These are phyloP conservation scores for Sporopachydermia lactativora DNA, from an alignment of 805 yeast genomes.

Conservation along the genomic window DNA sequence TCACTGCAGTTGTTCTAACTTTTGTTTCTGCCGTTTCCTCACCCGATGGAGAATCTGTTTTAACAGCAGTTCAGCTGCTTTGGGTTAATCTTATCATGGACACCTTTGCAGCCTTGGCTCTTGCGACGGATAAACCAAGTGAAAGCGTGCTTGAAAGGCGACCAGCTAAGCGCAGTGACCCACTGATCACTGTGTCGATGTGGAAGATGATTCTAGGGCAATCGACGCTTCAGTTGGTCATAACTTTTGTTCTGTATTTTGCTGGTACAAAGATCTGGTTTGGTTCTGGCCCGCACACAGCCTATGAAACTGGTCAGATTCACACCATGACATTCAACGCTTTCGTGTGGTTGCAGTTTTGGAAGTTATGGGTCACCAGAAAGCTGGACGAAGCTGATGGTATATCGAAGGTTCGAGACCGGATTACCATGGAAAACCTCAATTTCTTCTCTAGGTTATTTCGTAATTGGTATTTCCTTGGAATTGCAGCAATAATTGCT, in stretches of 20 bases:
- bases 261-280: conserved; percentile 54
- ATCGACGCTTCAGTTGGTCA: conserved; percentile 57
- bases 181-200: conserved; percentile 81
- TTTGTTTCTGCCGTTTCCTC: conserved; percentile 89
- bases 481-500: conserved; percentile 59
- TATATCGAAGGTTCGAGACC: conserved; percentile 36
- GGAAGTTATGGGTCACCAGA: conserved; percentile 82
- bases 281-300: conserved; percentile 13
- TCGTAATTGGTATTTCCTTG: conserved; percentile 71
- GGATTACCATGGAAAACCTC: conserved; percentile 50
- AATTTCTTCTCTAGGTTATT: conserved; percentile 74
- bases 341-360: conserved; percentile 96
- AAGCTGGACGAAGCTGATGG: conserved; percentile 82
- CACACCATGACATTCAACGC: conserved; percentile 86
- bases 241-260: conserved; percentile 75
- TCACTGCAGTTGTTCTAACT: conserved; percentile 91
- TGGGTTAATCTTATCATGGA: conserved; percentile 99
- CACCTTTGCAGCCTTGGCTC: conserved; percentile 91
- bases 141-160: conserved; percentile 60
- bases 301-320: conserved; percentile 41
- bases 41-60: conserved; percentile 64
- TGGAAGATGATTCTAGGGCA: conserved; percentile 98
- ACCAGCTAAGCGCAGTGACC: conserved; percentile 72
- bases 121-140: conserved; percentile 96
- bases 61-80: conserved; percentile 91